phyloP scores from a whole-genome alignment of 441 rosid species.

The Dalechampia spathulata region DNA sequence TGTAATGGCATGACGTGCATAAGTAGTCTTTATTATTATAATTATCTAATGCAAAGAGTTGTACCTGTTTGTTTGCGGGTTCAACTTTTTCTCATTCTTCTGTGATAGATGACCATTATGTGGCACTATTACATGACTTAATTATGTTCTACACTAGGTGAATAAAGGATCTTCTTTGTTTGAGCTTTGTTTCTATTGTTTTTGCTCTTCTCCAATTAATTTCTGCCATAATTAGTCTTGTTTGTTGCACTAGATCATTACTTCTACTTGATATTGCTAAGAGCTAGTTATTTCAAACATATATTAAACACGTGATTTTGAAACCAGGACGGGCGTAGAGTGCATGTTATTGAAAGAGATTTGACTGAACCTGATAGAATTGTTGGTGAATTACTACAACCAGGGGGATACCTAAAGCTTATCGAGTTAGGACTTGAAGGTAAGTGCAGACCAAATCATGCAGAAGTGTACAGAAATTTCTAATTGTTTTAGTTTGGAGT shows the following conservation, averaged over 20 bases:
- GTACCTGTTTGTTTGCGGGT: background rate
- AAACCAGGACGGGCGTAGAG: constrained; percentile 67
- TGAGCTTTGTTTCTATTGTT: background rate
- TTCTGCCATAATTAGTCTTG: background rate
- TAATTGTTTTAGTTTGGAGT: background rate
- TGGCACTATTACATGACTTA: background rate
- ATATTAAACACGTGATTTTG: background rate
- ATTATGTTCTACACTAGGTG: background rate
- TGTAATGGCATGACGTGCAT: background rate
- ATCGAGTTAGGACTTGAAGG: constrained; percentile 84
- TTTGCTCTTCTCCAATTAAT: background rate
- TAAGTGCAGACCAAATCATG: constrained; percentile 11
- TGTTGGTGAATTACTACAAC: constrained; percentile 83
- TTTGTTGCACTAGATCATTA: background rate
- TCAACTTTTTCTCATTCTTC: background rate
- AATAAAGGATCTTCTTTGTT: background rate
- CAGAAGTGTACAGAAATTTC: background rate
- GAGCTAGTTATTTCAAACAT: background rate
- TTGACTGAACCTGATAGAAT: constrained; percentile 76
- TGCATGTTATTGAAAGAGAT: constrained; percentile 77
- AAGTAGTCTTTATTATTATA: background rate
- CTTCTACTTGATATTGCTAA: no score
- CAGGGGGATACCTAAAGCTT: constrained; percentile 83
- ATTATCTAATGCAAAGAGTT: background rate
- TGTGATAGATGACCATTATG: background rate